phyloP scores from a whole-genome alignment of 2,329 filamentous ascomycete species.

The Sarocladiaceae sp. region DNA sequence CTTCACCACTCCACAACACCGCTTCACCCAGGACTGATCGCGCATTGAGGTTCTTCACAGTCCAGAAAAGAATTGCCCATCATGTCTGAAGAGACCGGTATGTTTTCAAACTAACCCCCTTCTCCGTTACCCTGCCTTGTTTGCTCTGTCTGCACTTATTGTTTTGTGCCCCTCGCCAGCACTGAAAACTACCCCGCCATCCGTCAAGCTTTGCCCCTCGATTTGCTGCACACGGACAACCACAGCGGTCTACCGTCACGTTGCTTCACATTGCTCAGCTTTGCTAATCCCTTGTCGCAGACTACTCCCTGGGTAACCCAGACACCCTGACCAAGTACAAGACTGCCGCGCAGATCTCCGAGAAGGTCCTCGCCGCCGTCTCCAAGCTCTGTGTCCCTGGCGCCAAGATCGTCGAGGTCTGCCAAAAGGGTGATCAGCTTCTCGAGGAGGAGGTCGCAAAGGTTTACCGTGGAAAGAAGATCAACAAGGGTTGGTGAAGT shows the following conservation, averaged over 20 bases:
- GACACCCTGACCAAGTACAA: conserved; percentile 99
- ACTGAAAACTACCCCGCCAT: conserved; percentile 13
- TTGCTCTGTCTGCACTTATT: background rate
- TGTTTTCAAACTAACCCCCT: conserved; percentile 20
- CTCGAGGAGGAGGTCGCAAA: conserved; percentile 89
- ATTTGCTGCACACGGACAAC: conserved; percentile 9
- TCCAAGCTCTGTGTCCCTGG: conserved; percentile 68
- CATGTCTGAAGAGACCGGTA: conserved; percentile 42
- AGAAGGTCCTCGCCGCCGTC: conserved; percentile 89
- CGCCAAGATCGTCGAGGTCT: conserved; percentile 88
- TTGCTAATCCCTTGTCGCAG: conserved; percentile 34
- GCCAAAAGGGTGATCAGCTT: conserved; percentile 91
- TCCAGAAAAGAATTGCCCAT: conserved; percentile 23
- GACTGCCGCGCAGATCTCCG: conserved; percentile 88
- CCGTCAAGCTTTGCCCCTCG: conserved; percentile 10
- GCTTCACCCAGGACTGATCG: conserved; percentile 1
- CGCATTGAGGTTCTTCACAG: conserved; percentile 8
- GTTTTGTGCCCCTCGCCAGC: conserved; percentile 10
- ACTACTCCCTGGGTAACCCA: conserved; percentile 85
- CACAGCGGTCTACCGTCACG: background rate
- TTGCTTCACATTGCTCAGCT: background rate
- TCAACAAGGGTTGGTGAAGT: conserved; percentile 68
- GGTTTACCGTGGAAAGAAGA: conserved; percentile 98
- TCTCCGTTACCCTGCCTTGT: background rate
- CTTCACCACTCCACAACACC: conserved; percentile 6